Evolutionary conservation across 2,329 filamentous ascomycete species (phyloP), one percentile per base, ranked within the genome.

Genomic region (Colletotrichum liaoningense): DNA sequence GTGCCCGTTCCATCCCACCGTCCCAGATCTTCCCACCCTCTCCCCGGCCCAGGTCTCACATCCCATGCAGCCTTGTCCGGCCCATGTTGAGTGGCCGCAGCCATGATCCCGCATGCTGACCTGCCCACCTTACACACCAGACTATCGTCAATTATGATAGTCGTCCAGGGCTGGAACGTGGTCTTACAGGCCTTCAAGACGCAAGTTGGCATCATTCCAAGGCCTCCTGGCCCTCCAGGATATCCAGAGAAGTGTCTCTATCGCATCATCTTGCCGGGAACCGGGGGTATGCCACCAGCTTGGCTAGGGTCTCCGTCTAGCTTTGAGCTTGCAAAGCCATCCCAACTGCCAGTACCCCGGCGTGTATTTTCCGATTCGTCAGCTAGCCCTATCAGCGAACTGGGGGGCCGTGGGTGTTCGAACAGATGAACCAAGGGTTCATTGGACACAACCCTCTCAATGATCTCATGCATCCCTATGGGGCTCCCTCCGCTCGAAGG

Each of bases 401-500:
- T 62, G 30, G 70, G 55, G n/a, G 28, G 22, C 14, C 62, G 46
- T 62, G 62, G 63, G 28, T 11, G 28, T 42, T 38, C 54, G 42
- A 55, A n/a, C 24, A 59, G 59, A 66, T 33, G 65, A 54, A 69
- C 49, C 33, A 38, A 58, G n/a, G 28, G 16, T 28, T 52, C 9
- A 69, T 69, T 73, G 69, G 69, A 14, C 58, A 42, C 65, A 60
- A 33, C 46, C 42, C 42, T 49, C 59, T 35, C 54, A 42, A 67
- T 22, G 56, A 55, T 38, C 68, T 69, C 74, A 72, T 75, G 72
- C 72, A 69, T 72, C 69, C 62, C 62, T 69, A 75, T 69, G 72
- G 72, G 57, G 72, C 65, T 72, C 55, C 19, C 49, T 38, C 58
- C 38, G 35, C 38, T 26, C 49, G 42, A 35, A 57, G 30, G n/a